Evolutionary conservation across 2,329 filamentous ascomycete species (phyloP).

Genomic region (Fusarium papillatum): DNA sequence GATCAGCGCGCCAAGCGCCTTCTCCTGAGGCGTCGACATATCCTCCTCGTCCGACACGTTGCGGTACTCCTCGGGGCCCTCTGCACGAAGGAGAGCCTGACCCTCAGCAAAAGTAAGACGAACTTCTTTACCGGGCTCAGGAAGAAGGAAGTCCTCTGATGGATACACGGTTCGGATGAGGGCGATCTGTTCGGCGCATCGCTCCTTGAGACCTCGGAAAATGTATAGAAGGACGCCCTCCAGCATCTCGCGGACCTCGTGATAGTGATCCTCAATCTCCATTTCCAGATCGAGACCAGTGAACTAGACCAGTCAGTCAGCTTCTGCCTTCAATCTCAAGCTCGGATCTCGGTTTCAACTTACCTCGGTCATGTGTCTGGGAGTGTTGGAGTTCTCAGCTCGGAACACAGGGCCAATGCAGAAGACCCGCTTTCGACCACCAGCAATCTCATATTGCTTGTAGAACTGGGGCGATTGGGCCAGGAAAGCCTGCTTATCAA

Average conservation of each 20-base stretch:
- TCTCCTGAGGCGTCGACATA: constrained; percentile 85
- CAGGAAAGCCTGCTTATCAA: constrained; percentile 84
- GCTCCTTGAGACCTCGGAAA: constrained; percentile 78
- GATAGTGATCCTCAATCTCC: constrained; percentile 84
- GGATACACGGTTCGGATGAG: constrained; percentile 80
- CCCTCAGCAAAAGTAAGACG: constrained; percentile 84
- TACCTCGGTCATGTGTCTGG: constrained; percentile 85
- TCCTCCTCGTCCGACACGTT: constrained; percentile 84
- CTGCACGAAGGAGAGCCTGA: constrained; percentile 81
- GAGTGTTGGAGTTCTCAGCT: constrained; percentile 89
- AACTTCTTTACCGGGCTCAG: constrained; percentile 80
- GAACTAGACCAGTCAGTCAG: constrained; percentile 63
- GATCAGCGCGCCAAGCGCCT: constrained; percentile 89
- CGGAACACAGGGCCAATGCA: constrained; percentile 87
- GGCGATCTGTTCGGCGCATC: constrained; percentile 80
- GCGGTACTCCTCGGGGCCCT: constrained; percentile 75
- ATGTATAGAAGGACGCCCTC: constrained; percentile 84
- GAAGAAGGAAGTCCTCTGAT: constrained; percentile 83
- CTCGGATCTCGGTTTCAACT: constrained; percentile 17
- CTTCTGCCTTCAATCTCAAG: background rate
- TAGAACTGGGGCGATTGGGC: constrained; percentile 89
- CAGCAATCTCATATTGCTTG: constrained; percentile 89
- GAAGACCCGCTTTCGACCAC: constrained; percentile 82
- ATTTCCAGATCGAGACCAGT: constrained; percentile 92
- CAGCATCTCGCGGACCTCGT: constrained; percentile 79